Evolutionary conservation across 106 monocot genomes (phyloP).

Genomic region (Acanthochlamys bracteata): DNA sequence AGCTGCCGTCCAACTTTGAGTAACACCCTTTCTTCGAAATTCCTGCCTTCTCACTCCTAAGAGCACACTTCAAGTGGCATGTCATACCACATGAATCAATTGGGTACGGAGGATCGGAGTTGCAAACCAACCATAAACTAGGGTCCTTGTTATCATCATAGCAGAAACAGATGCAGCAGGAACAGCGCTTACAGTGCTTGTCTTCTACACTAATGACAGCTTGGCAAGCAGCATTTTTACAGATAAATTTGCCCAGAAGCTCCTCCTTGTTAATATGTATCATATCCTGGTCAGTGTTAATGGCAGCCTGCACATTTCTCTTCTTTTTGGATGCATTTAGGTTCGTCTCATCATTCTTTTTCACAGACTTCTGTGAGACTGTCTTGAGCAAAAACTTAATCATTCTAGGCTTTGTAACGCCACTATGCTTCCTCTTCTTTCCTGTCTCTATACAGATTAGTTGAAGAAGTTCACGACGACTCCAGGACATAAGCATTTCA

Average conservation of each 20-base stretch:
- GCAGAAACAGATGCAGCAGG: conserved; percentile 61
- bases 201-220: conserved; percentile 35
- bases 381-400: conserved; percentile 65
- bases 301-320: conserved; percentile 14
- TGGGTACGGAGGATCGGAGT: conserved; percentile 27
- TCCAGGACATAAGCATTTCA: conserved; percentile 77
- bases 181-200: conserved; percentile 65
- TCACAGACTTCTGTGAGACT: conserved; percentile 42
- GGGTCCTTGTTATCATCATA: conserved; percentile 95
- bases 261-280: neutral
- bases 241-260: conserved; percentile 7
- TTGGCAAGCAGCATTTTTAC: conserved; percentile 60
- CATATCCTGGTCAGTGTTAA: neutral
- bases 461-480: conserved; percentile 72
- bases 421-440: conserved; percentile 83
- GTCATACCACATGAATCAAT: conserved; percentile 62
- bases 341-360: conserved; percentile 18
- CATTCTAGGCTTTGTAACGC: conserved; percentile 71
- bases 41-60: conserved; percentile 51
- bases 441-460: conserved; percentile 85
- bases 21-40: conserved; percentile 21
- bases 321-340: conserved; percentile 19
- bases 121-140: conserved; percentile 76
- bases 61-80: conserved; percentile 77
- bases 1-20: conserved; percentile 53